Evolutionary conservation across 306 rosid genomes (phyloP), one percentile per base, ranked within the genome.

Genomic region (Astragalus membranaceus): DNA sequence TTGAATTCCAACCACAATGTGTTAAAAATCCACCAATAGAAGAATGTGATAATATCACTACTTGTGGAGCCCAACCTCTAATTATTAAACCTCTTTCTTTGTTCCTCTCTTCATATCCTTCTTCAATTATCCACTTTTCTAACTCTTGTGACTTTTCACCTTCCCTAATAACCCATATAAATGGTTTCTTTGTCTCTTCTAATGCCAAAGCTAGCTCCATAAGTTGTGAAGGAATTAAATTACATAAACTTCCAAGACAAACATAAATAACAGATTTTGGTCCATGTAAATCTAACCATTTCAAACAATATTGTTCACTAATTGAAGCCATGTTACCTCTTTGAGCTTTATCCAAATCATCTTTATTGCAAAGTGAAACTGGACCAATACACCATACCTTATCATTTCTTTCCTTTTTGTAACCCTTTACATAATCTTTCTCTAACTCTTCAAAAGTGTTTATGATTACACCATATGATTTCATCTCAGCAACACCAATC

Each of bases 1-100:
- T 79, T 16, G 94, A 88, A 70, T 85, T 88, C 94, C 90, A 88
- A 6, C 94, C 94, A 36, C 94, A 88, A 12, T 88, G 95, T 0
- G 95, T 86, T 58, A 88, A 48, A 75, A 88, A 88, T 36, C 75
- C 95, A 15, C 87, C 91, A 6, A 75, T 23, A 17, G 87, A 60
- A 11, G 56, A 52, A 20, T 83, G 87, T 8, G 89, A 79, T 3
- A 88, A 56, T 3, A 70, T 55, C 5, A 26, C 7, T 5, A 36
- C 23, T 10, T 70, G 65, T 29, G 75, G 75, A 0, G 75, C 66
- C 65, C 75, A 70, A 0, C 70, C 70, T 6, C 30, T 65, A 12
- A 65, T 65, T 73, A 85, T 8, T 23, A 88, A 65, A 5, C 90
- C 90, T 17, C 79, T 88, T 1, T 82, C 86, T 62, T 67, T 77